Evolutionary conservation across 2,329 filamentous ascomycete genomes (phyloP).

Genomic region (Claviceps lovelessii): DNA sequence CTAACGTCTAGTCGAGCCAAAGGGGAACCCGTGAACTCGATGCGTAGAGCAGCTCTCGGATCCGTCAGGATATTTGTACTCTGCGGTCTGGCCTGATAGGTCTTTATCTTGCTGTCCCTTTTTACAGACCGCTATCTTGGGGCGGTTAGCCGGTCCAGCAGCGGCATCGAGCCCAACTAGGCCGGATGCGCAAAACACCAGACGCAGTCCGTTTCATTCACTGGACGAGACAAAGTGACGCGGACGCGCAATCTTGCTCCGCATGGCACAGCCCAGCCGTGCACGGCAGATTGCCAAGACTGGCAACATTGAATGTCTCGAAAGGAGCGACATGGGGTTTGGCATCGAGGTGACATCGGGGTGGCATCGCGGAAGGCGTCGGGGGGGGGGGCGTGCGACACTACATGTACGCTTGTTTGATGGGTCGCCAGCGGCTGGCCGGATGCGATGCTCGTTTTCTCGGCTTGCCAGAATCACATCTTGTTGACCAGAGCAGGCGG

Average conservation of each 20-base stretch:
- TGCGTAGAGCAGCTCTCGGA: not conserved
- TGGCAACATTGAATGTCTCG: not conserved
- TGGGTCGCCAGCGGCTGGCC: not conserved
- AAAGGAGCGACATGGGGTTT: not conserved
- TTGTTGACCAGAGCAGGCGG: not conserved
- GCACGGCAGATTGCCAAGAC: slow-evolving; percentile 3
- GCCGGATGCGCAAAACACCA: not conserved
- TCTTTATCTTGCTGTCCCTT: no score
- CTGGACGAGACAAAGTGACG: no score
- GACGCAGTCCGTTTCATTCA: not conserved
- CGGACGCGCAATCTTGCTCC: not conserved
- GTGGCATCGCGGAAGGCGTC: not conserved
- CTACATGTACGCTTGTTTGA: no score
- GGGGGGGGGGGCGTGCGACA: no score
- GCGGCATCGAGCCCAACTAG: not conserved
- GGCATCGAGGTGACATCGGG: not conserved
- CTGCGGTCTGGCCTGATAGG: not conserved
- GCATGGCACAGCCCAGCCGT: not conserved
- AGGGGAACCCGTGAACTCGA: no score
- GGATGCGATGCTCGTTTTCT: not conserved
- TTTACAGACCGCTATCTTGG: no score
- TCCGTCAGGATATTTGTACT: not conserved
- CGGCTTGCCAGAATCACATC: not conserved
- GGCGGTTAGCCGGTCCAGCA: not conserved
- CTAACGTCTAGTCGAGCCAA: no score